These are phyloP conservation scores for Teratosphaeria gauchensis DNA, from an alignment of 2,329 filamentous ascomycete genomes.

Conservation along the genomic window DNA sequence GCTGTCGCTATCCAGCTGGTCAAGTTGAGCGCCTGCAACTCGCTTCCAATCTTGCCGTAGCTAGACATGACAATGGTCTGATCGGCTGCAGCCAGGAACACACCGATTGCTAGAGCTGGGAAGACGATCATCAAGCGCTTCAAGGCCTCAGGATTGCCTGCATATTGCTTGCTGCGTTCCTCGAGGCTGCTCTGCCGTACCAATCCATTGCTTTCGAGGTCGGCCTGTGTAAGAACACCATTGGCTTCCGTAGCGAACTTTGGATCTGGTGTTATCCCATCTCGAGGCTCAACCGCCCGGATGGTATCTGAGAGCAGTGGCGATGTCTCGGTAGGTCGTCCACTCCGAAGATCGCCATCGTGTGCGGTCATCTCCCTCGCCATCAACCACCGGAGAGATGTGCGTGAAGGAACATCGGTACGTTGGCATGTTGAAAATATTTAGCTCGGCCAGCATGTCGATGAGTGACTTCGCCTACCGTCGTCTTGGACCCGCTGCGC, in stretches of 20 bases:
- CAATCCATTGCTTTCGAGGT: slow-evolving; percentile 23
- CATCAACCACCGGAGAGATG: background rate
- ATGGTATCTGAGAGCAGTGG: slow-evolving; percentile 13
- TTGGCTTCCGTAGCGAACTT: slow-evolving; percentile 6
- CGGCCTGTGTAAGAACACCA: slow-evolving; percentile 7
- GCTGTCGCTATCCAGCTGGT: slow-evolving; percentile 66
- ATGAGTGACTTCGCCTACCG: background rate
- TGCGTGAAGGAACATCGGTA: background rate
- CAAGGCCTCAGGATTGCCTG: slow-evolving; percentile 40
- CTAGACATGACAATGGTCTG: slow-evolving; percentile 69
- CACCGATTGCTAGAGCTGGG: slow-evolving; percentile 52
- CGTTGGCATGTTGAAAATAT: background rate
- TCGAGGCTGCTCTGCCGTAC: slow-evolving; percentile 26
- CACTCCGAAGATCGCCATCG: background rate
- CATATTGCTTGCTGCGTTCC: slow-evolving; percentile 27
- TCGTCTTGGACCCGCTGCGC: background rate
- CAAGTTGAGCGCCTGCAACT: slow-evolving; percentile 62
- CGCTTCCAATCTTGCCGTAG: slow-evolving; percentile 69
- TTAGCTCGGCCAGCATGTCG: background rate
- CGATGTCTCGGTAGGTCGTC: slow-evolving; percentile 16
- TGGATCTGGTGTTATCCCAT: slow-evolving; percentile 15
- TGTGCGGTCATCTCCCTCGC: background rate
- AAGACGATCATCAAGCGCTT: slow-evolving; percentile 48
- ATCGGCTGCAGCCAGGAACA: slow-evolving; percentile 64
- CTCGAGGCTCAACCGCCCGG: slow-evolving; percentile 17